A percentile compares a stretch with the other conserved stretches of the same genome.
Conservation (phyloP, 192 early-diverging fungal species). For the Neocallimastix lanati region DNA sequence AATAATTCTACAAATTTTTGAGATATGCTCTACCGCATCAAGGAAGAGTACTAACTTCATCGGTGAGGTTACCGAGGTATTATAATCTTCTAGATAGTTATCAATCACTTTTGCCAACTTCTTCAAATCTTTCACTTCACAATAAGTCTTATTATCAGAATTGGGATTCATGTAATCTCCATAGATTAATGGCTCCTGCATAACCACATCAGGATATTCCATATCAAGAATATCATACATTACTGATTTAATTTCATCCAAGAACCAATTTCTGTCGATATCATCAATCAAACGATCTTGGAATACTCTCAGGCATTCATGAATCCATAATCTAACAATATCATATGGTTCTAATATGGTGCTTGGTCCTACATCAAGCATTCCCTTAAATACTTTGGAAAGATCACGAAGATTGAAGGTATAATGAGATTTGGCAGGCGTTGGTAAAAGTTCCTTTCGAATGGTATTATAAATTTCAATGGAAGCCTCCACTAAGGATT, state of each 20-base stretch:
- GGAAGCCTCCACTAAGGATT: conserved; percentile 22
- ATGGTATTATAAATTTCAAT: conserved; percentile 26
- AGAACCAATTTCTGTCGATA: conserved; percentile 29
- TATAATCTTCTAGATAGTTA: conserved; percentile 25
- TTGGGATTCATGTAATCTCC: conserved; percentile 27
- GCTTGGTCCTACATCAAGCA: conserved; percentile 19
- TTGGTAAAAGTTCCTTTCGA: conserved; percentile 31
- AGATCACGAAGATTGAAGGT: conserved; percentile 42
- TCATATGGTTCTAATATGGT: conserved; percentile 15
- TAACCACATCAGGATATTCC: conserved; percentile 18
- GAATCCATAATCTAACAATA: conserved; percentile 32
- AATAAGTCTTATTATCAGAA: conserved; percentile 19
- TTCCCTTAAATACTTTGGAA: conserved; percentile 30
- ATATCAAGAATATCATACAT: conserved; percentile 25
- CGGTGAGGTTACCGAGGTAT: conserved; percentile 31
- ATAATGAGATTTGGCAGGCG: conserved; percentile 39
- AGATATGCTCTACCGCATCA: conserved; percentile 37
- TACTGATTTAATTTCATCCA: conserved; percentile 13
- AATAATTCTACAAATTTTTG: conserved; percentile 29
- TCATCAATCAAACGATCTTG: conserved; percentile 38
- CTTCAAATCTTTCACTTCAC: conserved; percentile 25
- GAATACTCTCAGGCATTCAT: conserved; percentile 34
- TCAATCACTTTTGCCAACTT: conserved; percentile 30
- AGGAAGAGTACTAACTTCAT: conserved; percentile 44
- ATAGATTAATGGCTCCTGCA: conserved; percentile 32